Percentiles rank a stretch among this genome's conserved stretches.
phyloP scores from a whole-genome alignment of 495 filamentous ascomycete genomes.

The Penicillium lagena region DNA sequence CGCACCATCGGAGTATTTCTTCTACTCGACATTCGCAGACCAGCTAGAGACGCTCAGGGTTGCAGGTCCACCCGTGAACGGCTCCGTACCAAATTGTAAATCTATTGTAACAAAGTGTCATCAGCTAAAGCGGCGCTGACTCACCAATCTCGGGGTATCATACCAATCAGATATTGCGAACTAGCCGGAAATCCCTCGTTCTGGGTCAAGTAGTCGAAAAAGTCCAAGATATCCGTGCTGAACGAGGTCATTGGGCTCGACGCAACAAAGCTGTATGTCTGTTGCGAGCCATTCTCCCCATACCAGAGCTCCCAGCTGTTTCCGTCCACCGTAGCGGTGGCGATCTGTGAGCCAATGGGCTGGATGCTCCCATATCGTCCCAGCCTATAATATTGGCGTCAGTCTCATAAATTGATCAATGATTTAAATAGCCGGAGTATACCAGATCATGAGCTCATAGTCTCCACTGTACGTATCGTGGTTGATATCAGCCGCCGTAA shows the following conservation, averaged over 20 bases:
- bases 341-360: constrained; percentile 32
- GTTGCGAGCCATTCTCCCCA: constrained; percentile 29
- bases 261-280: constrained; percentile 41
- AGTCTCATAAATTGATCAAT: not conserved
- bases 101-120: constrained; percentile 9
- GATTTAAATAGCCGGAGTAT: constrained; percentile 2
- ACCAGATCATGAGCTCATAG: constrained; percentile 48
- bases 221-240: constrained; percentile 33
- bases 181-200: constrained; percentile 28
- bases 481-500: constrained; percentile 38
- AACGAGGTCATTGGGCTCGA: constrained; percentile 21
- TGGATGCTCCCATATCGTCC: constrained; percentile 25
- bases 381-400: constrained; percentile 20
- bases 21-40: too few species aligned
- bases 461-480: constrained; percentile 39
- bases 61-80: constrained; percentile 26
- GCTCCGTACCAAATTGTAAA: constrained; percentile 39
- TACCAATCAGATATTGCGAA: constrained; percentile 41
- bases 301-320: constrained; percentile 31
- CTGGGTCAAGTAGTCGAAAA: constrained; percentile 34
- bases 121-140: constrained; percentile 1
- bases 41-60: too few species aligned
- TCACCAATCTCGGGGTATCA: constrained; percentile 5
- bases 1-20: too few species aligned
- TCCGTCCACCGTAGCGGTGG: constrained; percentile 22